Evolutionary conservation across 192 early-diverging fungal species (phyloP).

Genomic region (Podila epicladia): DNA sequence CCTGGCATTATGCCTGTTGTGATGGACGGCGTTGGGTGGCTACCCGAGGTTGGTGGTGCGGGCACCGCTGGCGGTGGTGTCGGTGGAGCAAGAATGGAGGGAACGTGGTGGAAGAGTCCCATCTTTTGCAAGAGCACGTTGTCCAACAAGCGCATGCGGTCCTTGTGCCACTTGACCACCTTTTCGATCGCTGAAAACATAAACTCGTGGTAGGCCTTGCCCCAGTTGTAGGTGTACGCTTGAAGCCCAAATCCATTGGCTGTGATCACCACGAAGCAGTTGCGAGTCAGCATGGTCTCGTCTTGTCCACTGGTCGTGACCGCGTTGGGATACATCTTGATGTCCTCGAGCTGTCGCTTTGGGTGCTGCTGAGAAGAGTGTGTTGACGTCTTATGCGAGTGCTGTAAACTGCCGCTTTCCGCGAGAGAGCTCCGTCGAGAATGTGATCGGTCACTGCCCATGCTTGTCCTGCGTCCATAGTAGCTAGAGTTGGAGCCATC

Average conservation of each 20-base stretch:
- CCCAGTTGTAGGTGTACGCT: slow-evolving; percentile 63
- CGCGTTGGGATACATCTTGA: slow-evolving; percentile 53
- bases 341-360: slow-evolving; percentile 48
- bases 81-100: slow-evolving; percentile 21
- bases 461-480: slow-evolving; percentile 52
- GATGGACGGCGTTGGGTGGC: not conserved
- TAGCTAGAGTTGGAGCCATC: slow-evolving; percentile 35
- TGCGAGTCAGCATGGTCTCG: slow-evolving; percentile 30
- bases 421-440: slow-evolving; percentile 47
- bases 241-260: slow-evolving; percentile 53
- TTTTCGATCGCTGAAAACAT: slow-evolving; percentile 54
- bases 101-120: slow-evolving; percentile 69
- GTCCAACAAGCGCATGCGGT: slow-evolving; percentile 56
- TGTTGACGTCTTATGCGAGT: slow-evolving; percentile 59
- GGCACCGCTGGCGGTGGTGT: not conserved
- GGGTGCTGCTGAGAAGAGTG: slow-evolving; percentile 44
- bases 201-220: slow-evolving; percentile 55
- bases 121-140: slow-evolving; percentile 70
- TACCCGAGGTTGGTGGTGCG: not conserved
- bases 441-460: slow-evolving; percentile 55
- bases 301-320: slow-evolving; percentile 22
- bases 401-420: slow-evolving; percentile 36
- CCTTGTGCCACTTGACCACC: slow-evolving; percentile 56
- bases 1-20: slow-evolving; percentile 9
- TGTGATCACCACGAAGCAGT: slow-evolving; percentile 61